phyloP scores from a whole-genome alignment of 78 protist genomes.

The Polysphondylium violaceum region DNA sequence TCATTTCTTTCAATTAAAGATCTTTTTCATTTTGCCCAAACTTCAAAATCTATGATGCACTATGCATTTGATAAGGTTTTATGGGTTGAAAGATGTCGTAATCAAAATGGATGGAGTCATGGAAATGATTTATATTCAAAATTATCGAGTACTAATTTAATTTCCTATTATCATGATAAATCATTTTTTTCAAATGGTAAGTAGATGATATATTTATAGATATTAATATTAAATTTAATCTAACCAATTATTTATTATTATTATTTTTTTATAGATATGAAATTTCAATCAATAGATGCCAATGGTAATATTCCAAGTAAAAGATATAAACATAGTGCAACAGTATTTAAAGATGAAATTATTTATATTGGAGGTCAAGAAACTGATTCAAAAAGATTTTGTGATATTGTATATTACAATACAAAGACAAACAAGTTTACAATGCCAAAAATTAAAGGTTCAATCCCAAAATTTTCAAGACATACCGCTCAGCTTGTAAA shows the following conservation, averaged over 20 bases:
- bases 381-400: conserved; percentile 19
- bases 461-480: conserved; percentile 18
- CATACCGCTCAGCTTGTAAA: conserved; percentile 4
- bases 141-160: too few relatives aligned
- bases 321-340: conserved; percentile 26
- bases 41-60: too few relatives aligned
- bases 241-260: too few relatives aligned
- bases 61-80: not conserved
- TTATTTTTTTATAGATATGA: too few relatives aligned
- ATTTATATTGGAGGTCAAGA: conserved; percentile 39
- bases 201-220: not conserved
- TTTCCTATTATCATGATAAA: not conserved
- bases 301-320: conserved; percentile 16
- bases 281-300: not conserved
- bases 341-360: not conserved
- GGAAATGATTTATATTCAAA: too few relatives aligned
- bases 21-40: too few relatives aligned
- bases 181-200: not conserved
- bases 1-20: too few relatives aligned
- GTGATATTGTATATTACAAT: conserved; percentile 22
- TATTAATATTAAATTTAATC: too few relatives aligned
- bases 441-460: conserved; percentile 9
- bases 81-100: not conserved
- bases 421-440: conserved; percentile 19
- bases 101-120: not conserved